Conservation (phyloP, 1,139 yeast genomes). For the Diutina sp. region DNA sequence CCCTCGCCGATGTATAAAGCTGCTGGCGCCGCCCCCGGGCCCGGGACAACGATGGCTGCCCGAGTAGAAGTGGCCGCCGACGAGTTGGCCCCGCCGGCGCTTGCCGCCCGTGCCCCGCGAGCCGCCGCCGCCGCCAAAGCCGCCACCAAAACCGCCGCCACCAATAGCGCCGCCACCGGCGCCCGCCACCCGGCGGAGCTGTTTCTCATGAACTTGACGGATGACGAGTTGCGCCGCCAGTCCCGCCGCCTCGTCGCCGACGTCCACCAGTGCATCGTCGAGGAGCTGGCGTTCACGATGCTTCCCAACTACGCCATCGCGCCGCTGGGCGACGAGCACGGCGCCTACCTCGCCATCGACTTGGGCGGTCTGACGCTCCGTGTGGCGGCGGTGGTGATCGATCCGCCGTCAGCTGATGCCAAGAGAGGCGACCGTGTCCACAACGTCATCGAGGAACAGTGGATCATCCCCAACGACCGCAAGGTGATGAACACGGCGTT, state of each 20-base stretch:
- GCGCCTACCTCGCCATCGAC: slow-evolving; percentile 35
- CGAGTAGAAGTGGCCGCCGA: neutral
- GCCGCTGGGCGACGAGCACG: slow-evolving; percentile 31
- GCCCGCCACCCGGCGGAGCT: neutral
- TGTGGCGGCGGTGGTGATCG: slow-evolving; percentile 30
- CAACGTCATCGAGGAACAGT: slow-evolving; percentile 21
- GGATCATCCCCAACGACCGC: slow-evolving; percentile 26
- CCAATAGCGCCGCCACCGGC: neutral
- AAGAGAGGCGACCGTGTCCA: slow-evolving; percentile 11
- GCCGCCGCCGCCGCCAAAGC: neutral
- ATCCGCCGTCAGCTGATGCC: slow-evolving; percentile 6
- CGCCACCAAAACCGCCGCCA: neutral
- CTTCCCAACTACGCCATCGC: slow-evolving; percentile 29
- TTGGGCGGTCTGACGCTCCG: slow-evolving; percentile 45
- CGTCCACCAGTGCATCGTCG: slow-evolving; percentile 17
- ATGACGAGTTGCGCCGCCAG: slow-evolving; percentile 3
- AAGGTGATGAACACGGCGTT: slow-evolving; percentile 26
- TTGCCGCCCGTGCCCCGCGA: neutral
- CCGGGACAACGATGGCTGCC: neutral
- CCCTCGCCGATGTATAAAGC: neutral
- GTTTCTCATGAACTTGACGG: slow-evolving; percentile 4
- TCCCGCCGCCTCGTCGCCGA: slow-evolving; percentile 4
- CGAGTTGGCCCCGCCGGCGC: neutral
- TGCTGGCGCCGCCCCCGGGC: neutral
- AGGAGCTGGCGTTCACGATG: slow-evolving; percentile 27